Conservation (phyloP, 352 stramenopile species). For the Pythium utonaiense region DNA sequence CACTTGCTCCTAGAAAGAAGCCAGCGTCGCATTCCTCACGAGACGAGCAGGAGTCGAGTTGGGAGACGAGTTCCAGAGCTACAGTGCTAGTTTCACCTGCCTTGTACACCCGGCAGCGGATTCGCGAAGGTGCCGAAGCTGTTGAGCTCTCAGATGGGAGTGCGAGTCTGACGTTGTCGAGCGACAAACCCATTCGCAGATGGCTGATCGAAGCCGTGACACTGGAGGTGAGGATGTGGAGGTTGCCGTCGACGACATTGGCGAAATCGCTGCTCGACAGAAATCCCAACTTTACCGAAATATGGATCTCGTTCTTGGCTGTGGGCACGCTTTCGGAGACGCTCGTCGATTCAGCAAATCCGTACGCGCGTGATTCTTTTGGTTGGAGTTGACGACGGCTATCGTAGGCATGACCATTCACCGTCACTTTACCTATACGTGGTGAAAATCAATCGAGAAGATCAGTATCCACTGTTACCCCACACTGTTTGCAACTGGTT, state of each 20-base stretch:
- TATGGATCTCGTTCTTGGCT: not conserved
- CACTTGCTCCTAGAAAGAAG: constrained; percentile 46
- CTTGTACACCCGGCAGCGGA: constrained; percentile 20
- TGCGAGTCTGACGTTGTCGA: constrained; percentile 1
- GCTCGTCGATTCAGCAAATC: not conserved
- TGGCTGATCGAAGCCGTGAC: not conserved
- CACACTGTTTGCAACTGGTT: not conserved
- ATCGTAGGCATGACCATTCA: constrained; percentile 44
- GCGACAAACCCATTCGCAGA: constrained; percentile 10
- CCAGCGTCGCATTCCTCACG: constrained; percentile 29
- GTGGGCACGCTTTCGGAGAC: not conserved
- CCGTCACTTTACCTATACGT: constrained; percentile 35
- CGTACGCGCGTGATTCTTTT: not conserved
- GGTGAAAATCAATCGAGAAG: not conserved
- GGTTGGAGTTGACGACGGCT: constrained; percentile 2
- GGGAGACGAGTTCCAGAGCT: constrained; percentile 32
- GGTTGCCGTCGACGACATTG: not conserved
- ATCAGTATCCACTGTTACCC: not conserved
- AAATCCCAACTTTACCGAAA: constrained; percentile 2
- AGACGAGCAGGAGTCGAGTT: constrained; percentile 37
- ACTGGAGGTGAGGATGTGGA: not conserved
- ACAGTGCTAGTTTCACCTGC: not conserved
- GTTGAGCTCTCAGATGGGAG: not conserved
- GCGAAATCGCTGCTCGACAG: not conserved
- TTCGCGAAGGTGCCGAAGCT: not conserved